Conservation (phyloP, 1,284 basidiomycete species). For the Porogramme epimiltina region DNA sequence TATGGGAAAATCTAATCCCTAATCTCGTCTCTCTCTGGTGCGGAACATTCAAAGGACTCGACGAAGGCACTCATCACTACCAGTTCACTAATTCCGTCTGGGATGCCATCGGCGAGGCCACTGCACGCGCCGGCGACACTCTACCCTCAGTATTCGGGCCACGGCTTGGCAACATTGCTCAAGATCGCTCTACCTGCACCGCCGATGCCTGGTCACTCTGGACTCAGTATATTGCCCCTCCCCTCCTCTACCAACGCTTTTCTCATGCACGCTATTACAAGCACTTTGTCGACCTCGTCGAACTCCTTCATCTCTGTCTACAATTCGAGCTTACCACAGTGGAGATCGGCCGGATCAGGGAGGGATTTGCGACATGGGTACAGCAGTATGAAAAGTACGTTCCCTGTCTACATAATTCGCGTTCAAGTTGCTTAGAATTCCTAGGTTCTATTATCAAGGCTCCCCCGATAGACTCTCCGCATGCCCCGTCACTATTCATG, state of each 20-base stretch:
- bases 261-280: constrained; percentile 36
- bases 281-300: constrained; percentile 44
- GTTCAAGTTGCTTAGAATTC: background rate
- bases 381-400: constrained; percentile 41
- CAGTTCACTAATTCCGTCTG: constrained; percentile 33
- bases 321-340: constrained; percentile 37
- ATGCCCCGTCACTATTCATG: background rate
- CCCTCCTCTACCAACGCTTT: constrained; percentile 34
- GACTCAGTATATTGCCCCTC: constrained; percentile 40
- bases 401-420: background rate
- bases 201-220: constrained; percentile 40
- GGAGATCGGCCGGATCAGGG: constrained; percentile 34
- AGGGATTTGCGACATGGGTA: constrained; percentile 44
- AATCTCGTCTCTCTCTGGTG: constrained; percentile 44
- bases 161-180: constrained; percentile 37
- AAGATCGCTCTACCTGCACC: constrained; percentile 27
- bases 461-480: background rate
- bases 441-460: constrained; percentile 37
- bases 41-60: constrained; percentile 39
- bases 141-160: constrained; percentile 44
- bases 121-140: constrained; percentile 27
- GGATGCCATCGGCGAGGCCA: constrained; percentile 40
- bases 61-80: constrained; percentile 34
- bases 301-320: constrained; percentile 40
- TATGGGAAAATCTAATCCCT: constrained; percentile 42